Evolutionary conservation across 2,329 filamentous ascomycete genomes (phyloP), one percentile per base, ranked within the genome.

Genomic region (Monosporascus cannonballus): DNA sequence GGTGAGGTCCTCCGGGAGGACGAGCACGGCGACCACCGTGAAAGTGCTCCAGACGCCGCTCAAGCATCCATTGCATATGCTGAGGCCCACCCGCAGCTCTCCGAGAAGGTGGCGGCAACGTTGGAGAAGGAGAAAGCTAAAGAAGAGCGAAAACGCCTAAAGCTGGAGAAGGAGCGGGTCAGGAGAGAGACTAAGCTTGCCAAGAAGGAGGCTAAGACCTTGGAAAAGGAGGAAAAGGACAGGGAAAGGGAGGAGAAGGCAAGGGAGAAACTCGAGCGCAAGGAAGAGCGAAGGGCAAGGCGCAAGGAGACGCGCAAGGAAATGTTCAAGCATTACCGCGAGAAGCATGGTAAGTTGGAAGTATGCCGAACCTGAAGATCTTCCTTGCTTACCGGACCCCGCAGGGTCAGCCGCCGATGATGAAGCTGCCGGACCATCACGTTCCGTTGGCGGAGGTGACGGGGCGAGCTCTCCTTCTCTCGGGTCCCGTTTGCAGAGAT

Each of bases 171-270:
- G 14, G 14, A 51, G 17, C 25, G 20, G 5, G 24, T 15, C 11
- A 53, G 41, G 48, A 34, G 46, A 14, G 56, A 50, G 24, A 47
- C 49, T 3, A 51, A 45, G 8, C 51, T 53, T 20, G 52, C 56
- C 18, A 53, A 50, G 45, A 61, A 56, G 34, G 56, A 54, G 45
- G 55, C 47, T 14, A 61, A 58, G 46, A 50, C 48, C 18, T 50
- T 55, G 25, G 55, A 59, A 50, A 60, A 52, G 30, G 53, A 59
- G 41, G 59, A 60, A 47, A 62, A 51, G 52, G 56, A 53, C 37
- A 57, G 42, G 38, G 60, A 55, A 48, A 56, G 48, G 20, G 54
- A 54, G 44, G 56, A 57, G 20, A 60, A 54, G 46, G 56, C 54
- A 25, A 55, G 50, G 27, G 58, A 53, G 51, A 56, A 56, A 36